Percentiles rank a stretch among this genome's conserved stretches.
Conservation (phyloP, 2,329 filamentous ascomycete genomes). For the Aspergillus nomiae region DNA sequence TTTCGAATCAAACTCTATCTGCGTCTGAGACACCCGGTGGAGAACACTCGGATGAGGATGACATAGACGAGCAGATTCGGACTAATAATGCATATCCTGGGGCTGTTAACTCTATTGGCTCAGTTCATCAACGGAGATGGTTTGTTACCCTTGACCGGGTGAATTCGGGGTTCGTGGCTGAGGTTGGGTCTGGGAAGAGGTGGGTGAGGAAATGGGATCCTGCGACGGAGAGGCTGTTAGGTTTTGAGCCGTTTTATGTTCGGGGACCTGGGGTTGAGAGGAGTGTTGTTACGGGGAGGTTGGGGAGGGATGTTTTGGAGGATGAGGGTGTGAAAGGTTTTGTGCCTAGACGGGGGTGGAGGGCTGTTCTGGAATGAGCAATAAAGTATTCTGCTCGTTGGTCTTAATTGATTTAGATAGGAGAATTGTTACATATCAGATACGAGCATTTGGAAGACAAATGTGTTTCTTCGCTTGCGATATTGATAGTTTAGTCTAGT, state of each 20-base stretch:
- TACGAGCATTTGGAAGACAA: not conserved
- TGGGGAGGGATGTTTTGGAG: conserved; percentile 59
- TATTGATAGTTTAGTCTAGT: not conserved
- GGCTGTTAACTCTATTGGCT: conserved; percentile 66
- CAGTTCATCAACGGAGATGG: conserved; percentile 69
- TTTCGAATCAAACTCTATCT: not conserved
- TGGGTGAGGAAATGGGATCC: conserved; percentile 32
- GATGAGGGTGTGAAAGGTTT: conserved; percentile 64
- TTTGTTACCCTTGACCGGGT: conserved; percentile 64
- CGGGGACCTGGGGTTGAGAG: conserved; percentile 61
- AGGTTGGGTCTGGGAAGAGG: conserved; percentile 16
- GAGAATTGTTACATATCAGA: not conserved
- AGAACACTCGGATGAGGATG: conserved; percentile 17
- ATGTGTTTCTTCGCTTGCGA: not conserved
- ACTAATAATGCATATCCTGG: conserved; percentile 67
- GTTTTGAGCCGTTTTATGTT: conserved; percentile 63
- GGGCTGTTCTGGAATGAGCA: conserved; percentile 28
- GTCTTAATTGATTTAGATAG: not conserved
- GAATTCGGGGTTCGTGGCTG: conserved; percentile 57
- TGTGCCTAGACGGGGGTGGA: conserved; percentile 63
- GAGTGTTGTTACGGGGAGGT: conserved; percentile 67
- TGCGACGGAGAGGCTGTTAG: conserved; percentile 22
- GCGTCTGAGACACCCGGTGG: not conserved
- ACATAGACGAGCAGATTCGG: conserved; percentile 57
- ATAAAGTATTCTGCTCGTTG: too few relatives aligned